Conservation (phyloP, 495 filamentous ascomycete species). For the Oidiodendron maius region DNA sequence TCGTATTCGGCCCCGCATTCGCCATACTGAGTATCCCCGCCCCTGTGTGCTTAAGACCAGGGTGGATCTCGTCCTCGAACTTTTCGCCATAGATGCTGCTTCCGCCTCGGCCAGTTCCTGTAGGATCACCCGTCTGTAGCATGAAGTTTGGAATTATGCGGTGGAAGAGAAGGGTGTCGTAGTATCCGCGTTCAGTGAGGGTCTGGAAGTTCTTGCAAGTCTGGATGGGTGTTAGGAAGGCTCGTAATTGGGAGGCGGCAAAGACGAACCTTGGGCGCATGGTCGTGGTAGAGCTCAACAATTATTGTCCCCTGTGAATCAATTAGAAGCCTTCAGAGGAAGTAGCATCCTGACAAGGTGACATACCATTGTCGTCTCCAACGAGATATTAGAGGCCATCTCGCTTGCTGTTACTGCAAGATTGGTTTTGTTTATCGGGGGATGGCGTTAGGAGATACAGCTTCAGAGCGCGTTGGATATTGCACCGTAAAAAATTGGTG, state of each 20-base stretch:
- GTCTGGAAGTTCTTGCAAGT: conserved; percentile 87
- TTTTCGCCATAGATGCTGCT: conserved; percentile 87
- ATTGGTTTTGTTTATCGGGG: too few species aligned
- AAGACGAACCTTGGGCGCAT: conserved; percentile 59
- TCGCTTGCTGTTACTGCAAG: conserved; percentile 7
- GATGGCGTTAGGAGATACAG: not conserved
- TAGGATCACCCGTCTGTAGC: conserved; percentile 94
- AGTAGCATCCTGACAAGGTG: not conserved
- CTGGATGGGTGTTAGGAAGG: conserved; percentile 31
- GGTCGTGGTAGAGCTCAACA: conserved; percentile 81
- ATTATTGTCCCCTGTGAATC: conserved; percentile 64
- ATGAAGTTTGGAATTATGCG: conserved; percentile 95
- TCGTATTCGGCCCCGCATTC: conserved; percentile 89
- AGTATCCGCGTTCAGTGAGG: conserved; percentile 77
- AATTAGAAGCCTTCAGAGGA: not conserved
- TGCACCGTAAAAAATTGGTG: not conserved
- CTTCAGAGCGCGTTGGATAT: not conserved
- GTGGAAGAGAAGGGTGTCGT: conserved; percentile 81
- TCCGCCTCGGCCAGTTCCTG: conserved; percentile 90
- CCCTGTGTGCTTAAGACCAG: conserved; percentile 81
- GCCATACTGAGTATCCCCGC: conserved; percentile 95
- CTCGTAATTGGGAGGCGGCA: not conserved
- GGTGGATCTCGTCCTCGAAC: conserved; percentile 84
- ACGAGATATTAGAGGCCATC: conserved; percentile 70
- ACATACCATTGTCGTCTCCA: conserved; percentile 77